Evolutionary conservation across 257 asterid species (phyloP).

Genomic region (Dorcoceras hygrometricum): DNA sequence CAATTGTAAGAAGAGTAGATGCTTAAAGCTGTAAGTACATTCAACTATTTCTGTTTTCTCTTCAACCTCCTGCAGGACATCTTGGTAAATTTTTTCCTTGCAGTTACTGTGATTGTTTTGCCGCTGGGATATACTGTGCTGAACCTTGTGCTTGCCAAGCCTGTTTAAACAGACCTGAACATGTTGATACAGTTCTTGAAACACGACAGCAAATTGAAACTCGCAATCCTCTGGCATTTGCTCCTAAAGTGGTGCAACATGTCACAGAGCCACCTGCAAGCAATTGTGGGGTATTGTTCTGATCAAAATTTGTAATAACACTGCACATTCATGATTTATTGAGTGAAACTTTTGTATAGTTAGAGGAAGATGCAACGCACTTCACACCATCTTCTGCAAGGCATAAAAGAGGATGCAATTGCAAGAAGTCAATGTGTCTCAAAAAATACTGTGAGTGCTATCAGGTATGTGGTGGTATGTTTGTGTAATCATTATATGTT

Average conservation of each 20-base stretch:
- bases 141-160: slow-evolving; percentile 73
- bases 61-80: slow-evolving; percentile 18
- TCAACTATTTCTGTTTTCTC: slow-evolving; percentile 11
- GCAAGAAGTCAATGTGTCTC: slow-evolving; percentile 84
- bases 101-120: slow-evolving; percentile 89
- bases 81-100: slow-evolving; percentile 29
- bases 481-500: neutral
- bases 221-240: slow-evolving; percentile 78
- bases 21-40: slow-evolving; percentile 74
- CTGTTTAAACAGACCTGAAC: slow-evolving; percentile 66
- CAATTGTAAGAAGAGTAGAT: slow-evolving; percentile 73
- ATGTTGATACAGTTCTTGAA: slow-evolving; percentile 55
- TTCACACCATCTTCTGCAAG: slow-evolving; percentile 63
- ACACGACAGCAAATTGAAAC: slow-evolving; percentile 54
- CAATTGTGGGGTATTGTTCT: slow-evolving; percentile 37
- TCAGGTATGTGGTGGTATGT: slow-evolving; percentile 47
- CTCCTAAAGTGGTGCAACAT: slow-evolving; percentile 52
- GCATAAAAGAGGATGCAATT: slow-evolving; percentile 84
- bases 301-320: slow-evolving; percentile 16
- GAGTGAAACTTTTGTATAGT: slow-evolving; percentile 21
- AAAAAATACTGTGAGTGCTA: slow-evolving; percentile 87
- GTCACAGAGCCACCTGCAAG: slow-evolving; percentile 34
- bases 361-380: slow-evolving; percentile 46
- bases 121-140: slow-evolving; percentile 68
- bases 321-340: slow-evolving; percentile 9